Evolutionary conservation across 139 green algal genomes (phyloP), one percentile per base, ranked within the genome.

Genomic region (Pleodorina starrii): DNA sequence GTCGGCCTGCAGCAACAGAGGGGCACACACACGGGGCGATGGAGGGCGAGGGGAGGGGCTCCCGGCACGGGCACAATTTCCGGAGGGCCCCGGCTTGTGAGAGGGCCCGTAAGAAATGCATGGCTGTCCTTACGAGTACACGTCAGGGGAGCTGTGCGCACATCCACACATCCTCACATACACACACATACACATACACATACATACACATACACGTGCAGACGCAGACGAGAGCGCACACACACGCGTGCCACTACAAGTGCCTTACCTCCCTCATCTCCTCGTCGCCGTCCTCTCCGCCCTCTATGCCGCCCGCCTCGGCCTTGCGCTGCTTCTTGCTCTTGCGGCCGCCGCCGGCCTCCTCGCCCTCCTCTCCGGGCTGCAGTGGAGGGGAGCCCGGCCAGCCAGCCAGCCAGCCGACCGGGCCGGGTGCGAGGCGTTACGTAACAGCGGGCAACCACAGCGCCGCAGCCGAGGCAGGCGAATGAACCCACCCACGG

Each of bases 231-330:
- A n/a, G n/a, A n/a, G n/a, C n/a, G n/a, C 54, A 66, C 54, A 66
- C 54, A 66, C 6, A 66, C 7, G 54, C 7, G 29, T 66, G 25
- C 54, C 25, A 5, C 25, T 21, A 5, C 54, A 66, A 4, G 5
- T 9, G n/a, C 6, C 77, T 50, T 36, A 85, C 78, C 78, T 85
- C 78, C 35, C 43, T 40, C 81, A 87, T 87, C 43, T 77, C 81
- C 29, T 66, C 60, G 44, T 87, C 81, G 27, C 32, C 80, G 19
- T 87, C 80, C 0, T 27, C 79, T 32, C 46, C 51, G 16, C 29
- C 60, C 54, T 71, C 7, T n/a, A n/a, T 66, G 54, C 54, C 7
- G 35, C 51, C 42, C 57, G 44, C 46, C 12, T 44, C n/a, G 32
- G 40, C 63, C 63, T 66, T 76, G 40, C 63, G 60, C 80, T 85